Evolutionary conservation across 1,284 basidiomycete genomes (phyloP).

Genomic region (Boletus albobrunnescens): DNA sequence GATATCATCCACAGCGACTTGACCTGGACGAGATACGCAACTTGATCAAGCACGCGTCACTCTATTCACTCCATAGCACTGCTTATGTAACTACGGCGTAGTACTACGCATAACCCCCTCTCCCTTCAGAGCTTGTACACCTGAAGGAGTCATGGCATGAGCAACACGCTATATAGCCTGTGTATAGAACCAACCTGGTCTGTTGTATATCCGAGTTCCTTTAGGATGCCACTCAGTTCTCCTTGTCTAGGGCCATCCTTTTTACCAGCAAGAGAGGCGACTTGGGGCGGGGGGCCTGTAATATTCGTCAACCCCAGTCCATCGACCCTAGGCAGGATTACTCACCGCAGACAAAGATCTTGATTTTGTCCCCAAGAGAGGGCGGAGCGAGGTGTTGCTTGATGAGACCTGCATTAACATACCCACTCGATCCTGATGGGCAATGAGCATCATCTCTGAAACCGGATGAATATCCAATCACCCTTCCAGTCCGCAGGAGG

Average conservation of each 20-base stretch:
- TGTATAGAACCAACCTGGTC: conserved; percentile 58
- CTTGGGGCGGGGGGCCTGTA: conserved; percentile 80
- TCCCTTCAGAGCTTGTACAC: conserved; percentile 54
- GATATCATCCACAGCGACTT: conserved; percentile 17
- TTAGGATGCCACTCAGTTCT: conserved; percentile 75
- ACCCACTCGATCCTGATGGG: conserved; percentile 60
- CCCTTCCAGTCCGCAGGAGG: conserved; percentile 70
- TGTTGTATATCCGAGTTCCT: conserved; percentile 81
- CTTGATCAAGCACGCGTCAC: conserved; percentile 32
- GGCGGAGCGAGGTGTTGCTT: conserved; percentile 71
- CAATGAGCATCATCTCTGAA: conserved; percentile 13
- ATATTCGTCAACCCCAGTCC: neutral
- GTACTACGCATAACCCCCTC: conserved; percentile 2
- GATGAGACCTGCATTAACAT: conserved; percentile 68
- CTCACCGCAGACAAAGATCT: conserved; percentile 85
- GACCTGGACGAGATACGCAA: neutral
- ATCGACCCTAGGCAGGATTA: neutral
- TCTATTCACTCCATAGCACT: conserved; percentile 7
- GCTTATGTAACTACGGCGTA: conserved; percentile 30
- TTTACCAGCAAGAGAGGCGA: conserved; percentile 73
- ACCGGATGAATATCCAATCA: conserved; percentile 19
- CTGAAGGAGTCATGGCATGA: conserved; percentile 32
- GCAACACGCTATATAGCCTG: neutral
- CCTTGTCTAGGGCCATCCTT: conserved; percentile 83
- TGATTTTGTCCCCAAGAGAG: conserved; percentile 72